Evolutionary conservation across 352 stramenopile genomes (phyloP), one percentile per base, ranked within the genome.

Genomic region (Plasmopara halstedii): DNA sequence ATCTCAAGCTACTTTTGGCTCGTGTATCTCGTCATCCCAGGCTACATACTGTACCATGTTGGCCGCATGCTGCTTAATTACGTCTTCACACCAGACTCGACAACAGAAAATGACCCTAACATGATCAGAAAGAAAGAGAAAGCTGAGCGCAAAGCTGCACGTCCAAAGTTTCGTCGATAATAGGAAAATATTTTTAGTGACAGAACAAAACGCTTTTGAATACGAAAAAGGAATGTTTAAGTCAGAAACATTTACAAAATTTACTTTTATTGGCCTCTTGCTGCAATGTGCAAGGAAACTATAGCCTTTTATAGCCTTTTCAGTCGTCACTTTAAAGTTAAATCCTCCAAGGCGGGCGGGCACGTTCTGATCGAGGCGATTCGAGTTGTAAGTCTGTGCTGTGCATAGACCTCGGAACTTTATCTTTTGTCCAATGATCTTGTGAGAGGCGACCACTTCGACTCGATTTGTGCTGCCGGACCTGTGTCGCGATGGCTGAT

Each of bases 1-100:
- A 54, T 92, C 43, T 90, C 80, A 14, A 79, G 84, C 62, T 94
- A 92, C 73, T 94, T 91, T 46, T 94, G 83, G 83, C 70, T 88
- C 49, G 46, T 82, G 20, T 90, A 82, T 57, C 65, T 94, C 33
- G 70, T 74, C 65, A 86, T 93, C 35, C 82, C 83, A 29, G 80
- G 74, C 6, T 92, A 76, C 47, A 29, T 94, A 49, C 50, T 90
- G n/a, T 94, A 87, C 67, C 79, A 88, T 19, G 78, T 57, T 13
- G 77, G 80, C 17, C 62, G 69, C 14, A 71, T 89, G 63, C 33
- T 92, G 26, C 62, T 87, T 46, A 88, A 89, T 35, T 92, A 89
- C 52, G 77, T 92, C 17, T 89, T 89, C 58, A 85, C 77, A 21
- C 74, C 78, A 0, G 65, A 84, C 25, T 33, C 58, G 22, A 50